Evolutionary conservation across 352 stramenopile genomes (phyloP).

Genomic region (Pythium graminicola): DNA sequence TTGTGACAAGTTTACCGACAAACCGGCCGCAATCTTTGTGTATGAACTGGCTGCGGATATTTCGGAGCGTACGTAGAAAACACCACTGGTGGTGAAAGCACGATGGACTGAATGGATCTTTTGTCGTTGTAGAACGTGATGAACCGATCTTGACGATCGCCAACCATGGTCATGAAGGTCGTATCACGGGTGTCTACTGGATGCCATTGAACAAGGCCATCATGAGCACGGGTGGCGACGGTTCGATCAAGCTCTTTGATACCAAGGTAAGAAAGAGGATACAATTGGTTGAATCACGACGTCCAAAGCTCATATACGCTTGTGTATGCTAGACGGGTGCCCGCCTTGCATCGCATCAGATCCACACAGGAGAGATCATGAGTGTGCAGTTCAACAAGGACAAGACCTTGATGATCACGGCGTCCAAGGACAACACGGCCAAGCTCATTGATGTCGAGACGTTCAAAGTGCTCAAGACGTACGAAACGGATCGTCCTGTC

Average conservation of each 20-base stretch:
- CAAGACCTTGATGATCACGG: constrained; percentile 96
- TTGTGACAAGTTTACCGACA: constrained; percentile 80
- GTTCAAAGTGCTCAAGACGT: constrained; percentile 96
- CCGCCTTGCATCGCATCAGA: constrained; percentile 70
- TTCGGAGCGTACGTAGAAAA: constrained; percentile 51
- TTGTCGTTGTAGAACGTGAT: constrained; percentile 33
- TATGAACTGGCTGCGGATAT: constrained; percentile 73
- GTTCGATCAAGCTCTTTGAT: constrained; percentile 76
- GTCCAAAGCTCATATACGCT: no score
- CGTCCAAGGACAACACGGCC: constrained; percentile 95
- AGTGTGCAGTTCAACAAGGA: constrained; percentile 94
- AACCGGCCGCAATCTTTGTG: constrained; percentile 67
- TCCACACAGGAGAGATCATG: constrained; percentile 96
- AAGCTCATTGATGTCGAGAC: constrained; percentile 96
- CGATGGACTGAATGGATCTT: no score
- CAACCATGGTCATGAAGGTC: constrained; percentile 72
- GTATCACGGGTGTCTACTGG: constrained; percentile 81
- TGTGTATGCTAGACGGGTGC: constrained; percentile 40
- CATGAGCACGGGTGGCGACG: constrained; percentile 80
- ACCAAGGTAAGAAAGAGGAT: no score
- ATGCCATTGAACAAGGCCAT: constrained; percentile 84
- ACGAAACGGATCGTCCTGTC: constrained; percentile 97
- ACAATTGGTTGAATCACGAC: no score
- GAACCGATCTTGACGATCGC: constrained; percentile 69
- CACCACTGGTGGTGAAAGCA: no score